Conservation (phyloP, 2,329 filamentous ascomycete species). For the Septoria linicola region DNA sequence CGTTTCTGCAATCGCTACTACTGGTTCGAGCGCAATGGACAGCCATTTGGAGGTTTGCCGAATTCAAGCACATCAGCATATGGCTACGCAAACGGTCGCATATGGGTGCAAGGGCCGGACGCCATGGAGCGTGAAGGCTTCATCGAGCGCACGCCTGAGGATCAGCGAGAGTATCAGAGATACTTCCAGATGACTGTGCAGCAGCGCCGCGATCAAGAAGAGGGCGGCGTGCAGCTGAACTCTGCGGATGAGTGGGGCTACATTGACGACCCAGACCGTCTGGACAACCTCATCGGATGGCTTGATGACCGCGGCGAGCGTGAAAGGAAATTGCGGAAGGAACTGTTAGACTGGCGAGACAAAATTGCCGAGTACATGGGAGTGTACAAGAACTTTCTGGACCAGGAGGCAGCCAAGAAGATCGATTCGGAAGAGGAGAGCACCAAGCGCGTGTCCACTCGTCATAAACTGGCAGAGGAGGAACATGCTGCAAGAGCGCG, state of each 20-base stretch:
- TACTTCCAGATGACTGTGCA: slow-evolving; percentile 79
- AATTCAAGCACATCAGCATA: slow-evolving; percentile 83
- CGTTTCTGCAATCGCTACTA: slow-evolving; percentile 98
- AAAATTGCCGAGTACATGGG: slow-evolving; percentile 72
- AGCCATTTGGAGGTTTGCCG: slow-evolving; percentile 89
- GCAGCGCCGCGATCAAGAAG: slow-evolving; percentile 81
- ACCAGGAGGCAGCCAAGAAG: slow-evolving; percentile 52
- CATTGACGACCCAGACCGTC: slow-evolving; percentile 73
- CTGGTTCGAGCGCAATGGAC: slow-evolving; percentile 98
- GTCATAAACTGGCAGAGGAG: slow-evolving; percentile 60
- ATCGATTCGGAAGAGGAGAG: slow-evolving; percentile 49
- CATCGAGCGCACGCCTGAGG: slow-evolving; percentile 71
- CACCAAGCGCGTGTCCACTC: slow-evolving; percentile 58
- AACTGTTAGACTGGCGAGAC: slow-evolving; percentile 71
- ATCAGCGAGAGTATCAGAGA: slow-evolving; percentile 71
- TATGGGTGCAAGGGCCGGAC: slow-evolving; percentile 96
- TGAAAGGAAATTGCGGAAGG: slow-evolving; percentile 83
- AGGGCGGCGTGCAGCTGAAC: slow-evolving; percentile 75
- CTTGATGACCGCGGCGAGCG: slow-evolving; percentile 83
- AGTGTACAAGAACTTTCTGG: slow-evolving; percentile 41
- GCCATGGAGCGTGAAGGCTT: slow-evolving; percentile 83
- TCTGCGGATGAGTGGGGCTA: slow-evolving; percentile 86
- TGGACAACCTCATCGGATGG: slow-evolving; percentile 82
- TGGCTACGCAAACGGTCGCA: slow-evolving; percentile 86
- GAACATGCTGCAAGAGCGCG: slow-evolving; percentile 55